Evolutionary conservation across 2,329 filamentous ascomycete species (phyloP).

Genomic region (Fusarium armeniacum): DNA sequence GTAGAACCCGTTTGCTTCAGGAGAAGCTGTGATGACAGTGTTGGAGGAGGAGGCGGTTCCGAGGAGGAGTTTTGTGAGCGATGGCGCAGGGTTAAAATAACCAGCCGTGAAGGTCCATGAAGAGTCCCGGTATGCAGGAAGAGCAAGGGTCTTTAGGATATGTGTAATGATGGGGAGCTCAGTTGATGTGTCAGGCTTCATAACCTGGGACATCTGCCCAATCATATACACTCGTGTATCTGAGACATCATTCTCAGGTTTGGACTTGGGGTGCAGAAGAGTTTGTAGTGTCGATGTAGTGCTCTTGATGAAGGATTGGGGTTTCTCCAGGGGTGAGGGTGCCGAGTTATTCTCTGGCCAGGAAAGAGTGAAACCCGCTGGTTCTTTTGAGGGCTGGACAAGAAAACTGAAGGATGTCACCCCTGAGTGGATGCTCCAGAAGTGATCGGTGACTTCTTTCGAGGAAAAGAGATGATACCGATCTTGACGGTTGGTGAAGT

Average conservation of each 20-base stretch:
- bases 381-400: conserved; percentile 72
- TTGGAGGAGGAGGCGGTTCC: conserved; percentile 77
- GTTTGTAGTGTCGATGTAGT: conserved; percentile 76
- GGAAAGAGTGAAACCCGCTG: conserved; percentile 70
- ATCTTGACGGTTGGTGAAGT: conserved; percentile 96
- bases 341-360: conserved; percentile 84
- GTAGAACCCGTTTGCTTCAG: conserved; percentile 96
- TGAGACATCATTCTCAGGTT: conserved; percentile 48
- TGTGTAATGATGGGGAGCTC: conserved; percentile 86
- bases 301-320: conserved; percentile 75
- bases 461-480: conserved; percentile 93
- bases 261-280: conserved; percentile 67
- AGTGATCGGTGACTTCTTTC: conserved; percentile 84
- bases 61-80: conserved; percentile 84
- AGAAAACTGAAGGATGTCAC: conserved; percentile 86
- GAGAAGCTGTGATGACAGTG: conserved; percentile 91
- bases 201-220: conserved; percentile 87
- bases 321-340: conserved; percentile 79
- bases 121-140: conserved; percentile 73
- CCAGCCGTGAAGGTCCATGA: conserved; percentile 98
- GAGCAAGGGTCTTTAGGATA: conserved; percentile 77
- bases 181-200: conserved; percentile 84
- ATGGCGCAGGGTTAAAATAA: conserved; percentile 96
- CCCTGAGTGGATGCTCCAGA: conserved; percentile 79
- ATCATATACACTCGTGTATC: conserved; percentile 88